These are phyloP conservation scores for Xylaria palmicola DNA, from an alignment of 495 filamentous ascomycete genomes.

Conservation along the genomic window DNA sequence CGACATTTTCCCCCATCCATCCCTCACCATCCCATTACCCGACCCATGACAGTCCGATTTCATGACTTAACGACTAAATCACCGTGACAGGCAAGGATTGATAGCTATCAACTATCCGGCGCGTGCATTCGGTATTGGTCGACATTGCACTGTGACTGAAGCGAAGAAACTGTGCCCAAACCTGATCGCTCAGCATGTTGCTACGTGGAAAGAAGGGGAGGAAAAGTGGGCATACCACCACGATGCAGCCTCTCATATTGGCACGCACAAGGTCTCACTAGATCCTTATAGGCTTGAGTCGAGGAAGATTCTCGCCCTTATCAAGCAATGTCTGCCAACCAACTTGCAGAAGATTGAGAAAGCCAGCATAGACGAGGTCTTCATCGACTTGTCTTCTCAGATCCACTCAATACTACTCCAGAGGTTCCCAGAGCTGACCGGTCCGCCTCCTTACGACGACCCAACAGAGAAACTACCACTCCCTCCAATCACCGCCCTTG, in stretches of 20 bases:
- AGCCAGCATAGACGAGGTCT: conserved; percentile 87
- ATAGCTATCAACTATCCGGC: conserved; percentile 97
- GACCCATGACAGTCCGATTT: not conserved
- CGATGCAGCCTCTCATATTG: conserved; percentile 72
- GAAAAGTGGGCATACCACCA: conserved; percentile 86
- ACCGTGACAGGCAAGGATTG: conserved; percentile 59
- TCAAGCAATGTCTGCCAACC: conserved; percentile 69
- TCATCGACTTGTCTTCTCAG: conserved; percentile 84
- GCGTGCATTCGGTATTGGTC: conserved; percentile 70
- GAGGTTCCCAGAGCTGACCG: conserved; percentile 72
- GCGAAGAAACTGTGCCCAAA: conserved; percentile 87
- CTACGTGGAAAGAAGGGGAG: conserved; percentile 91
- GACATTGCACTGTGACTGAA: conserved; percentile 73
- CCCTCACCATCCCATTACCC: not conserved
- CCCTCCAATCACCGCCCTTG: conserved; percentile 70
- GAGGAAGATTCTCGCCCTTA: conserved; percentile 73
- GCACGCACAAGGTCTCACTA: conserved; percentile 86
- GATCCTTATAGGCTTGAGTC: conserved; percentile 91
- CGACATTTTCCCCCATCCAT: conserved; percentile 1
- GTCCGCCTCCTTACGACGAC: conserved; percentile 66
- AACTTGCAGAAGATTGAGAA: conserved; percentile 79
- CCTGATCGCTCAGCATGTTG: conserved; percentile 85
- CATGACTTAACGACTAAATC: conserved; percentile 14
- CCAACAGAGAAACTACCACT: conserved; percentile 67
- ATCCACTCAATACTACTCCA: conserved; percentile 73